These are phyloP conservation scores for Yarrowia sp. DNA, from an alignment of 805 yeast genomes.

Conservation along the genomic window DNA sequence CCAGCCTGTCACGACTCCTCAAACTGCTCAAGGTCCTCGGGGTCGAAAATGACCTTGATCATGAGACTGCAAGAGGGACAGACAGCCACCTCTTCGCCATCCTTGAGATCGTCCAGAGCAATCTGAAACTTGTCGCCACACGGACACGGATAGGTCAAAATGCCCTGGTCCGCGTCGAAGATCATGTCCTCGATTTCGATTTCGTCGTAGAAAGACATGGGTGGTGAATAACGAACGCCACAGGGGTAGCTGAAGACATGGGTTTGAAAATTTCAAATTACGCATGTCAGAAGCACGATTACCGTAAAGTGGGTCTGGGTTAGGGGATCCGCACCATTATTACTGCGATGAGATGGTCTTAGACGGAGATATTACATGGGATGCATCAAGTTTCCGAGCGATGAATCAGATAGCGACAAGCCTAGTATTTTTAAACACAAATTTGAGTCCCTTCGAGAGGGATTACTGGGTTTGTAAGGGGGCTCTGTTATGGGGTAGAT, in stretches of 20 bases:
- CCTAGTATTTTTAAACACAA: too few relatives aligned
- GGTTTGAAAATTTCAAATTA: constrained; percentile 4
- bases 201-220: constrained; percentile 69
- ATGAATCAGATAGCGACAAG: not conserved
- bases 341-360: not conserved
- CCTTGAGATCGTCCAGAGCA: constrained; percentile 73
- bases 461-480: too few relatives aligned
- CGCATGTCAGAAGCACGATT: constrained; percentile 7
- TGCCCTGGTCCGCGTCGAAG: constrained; percentile 74
- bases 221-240: not conserved
- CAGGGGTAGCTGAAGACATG: not conserved
- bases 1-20: not conserved
- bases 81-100: constrained; percentile 84
- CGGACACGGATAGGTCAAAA: constrained; percentile 94
- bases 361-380: not conserved
- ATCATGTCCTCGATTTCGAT: constrained; percentile 96
- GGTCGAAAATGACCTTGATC: constrained; percentile 88
- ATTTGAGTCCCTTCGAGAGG: too few relatives aligned
- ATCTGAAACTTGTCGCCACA: constrained; percentile 96
- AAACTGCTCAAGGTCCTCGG: constrained; percentile 37
- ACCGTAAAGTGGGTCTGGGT: not conserved
- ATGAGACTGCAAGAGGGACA: constrained; percentile 95
- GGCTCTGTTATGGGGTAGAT: too few relatives aligned
- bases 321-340: not conserved
- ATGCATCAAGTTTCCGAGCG: not conserved